Evolutionary conservation across 139 green algal genomes (phyloP).

Genomic region (Pseudopediastrum boryanum): DNA sequence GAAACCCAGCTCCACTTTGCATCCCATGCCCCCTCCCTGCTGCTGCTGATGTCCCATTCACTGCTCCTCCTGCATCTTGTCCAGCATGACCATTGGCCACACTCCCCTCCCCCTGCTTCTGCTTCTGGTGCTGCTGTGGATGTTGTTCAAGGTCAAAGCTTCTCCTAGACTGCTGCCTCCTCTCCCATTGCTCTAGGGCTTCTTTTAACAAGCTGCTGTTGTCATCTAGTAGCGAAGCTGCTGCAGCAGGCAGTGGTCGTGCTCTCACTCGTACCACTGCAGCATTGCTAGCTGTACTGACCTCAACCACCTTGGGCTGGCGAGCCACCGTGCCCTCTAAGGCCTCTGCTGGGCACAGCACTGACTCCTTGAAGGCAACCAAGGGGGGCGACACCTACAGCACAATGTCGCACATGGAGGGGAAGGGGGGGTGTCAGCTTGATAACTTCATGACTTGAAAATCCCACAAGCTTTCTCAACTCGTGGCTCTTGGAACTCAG

Average conservation of each 20-base stretch:
- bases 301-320: conserved; percentile 69
- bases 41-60: conserved; percentile 18
- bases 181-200: background rate
- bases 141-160: too few species aligned
- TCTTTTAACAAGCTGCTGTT: conserved; percentile 52
- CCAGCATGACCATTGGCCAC: background rate
- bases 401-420: too few species aligned
- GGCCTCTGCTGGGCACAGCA: conserved; percentile 60
- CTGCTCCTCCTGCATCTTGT: conserved; percentile 14
- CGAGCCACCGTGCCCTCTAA: conserved; percentile 31
- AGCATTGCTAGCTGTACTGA: conserved; percentile 71
- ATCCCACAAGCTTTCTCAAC: too few species aligned
- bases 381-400: conserved; percentile 88
- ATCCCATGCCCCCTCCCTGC: conserved; percentile 1
- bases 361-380: conserved; percentile 90
- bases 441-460: too few species aligned
- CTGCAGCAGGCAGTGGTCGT: conserved; percentile 56
- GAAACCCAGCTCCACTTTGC: conserved; percentile 12
- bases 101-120: background rate
- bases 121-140: background rate
- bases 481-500: too few species aligned
- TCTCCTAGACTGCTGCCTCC: background rate
- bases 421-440: too few species aligned
- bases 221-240: conserved; percentile 69
- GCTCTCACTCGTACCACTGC: conserved; percentile 76